Percentiles rank a stretch among this genome's conserved stretches.
These are phyloP conservation scores for Leccinum subgranulosum DNA, from an alignment of 768 basidiomycete species.

Conservation along the genomic window DNA sequence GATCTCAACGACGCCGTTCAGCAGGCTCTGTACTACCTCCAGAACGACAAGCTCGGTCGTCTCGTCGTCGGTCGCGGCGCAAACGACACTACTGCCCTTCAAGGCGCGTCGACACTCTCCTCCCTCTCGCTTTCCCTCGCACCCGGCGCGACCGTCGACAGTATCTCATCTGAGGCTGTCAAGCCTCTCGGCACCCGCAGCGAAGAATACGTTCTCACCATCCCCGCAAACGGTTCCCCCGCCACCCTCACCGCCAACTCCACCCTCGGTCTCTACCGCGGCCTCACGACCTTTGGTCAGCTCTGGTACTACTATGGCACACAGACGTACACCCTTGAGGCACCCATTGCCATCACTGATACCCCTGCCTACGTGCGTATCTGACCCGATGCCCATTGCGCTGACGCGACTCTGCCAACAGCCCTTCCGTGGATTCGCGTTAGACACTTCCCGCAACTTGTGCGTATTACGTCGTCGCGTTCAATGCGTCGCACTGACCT, in stretches of 20 bases:
- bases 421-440: conserved; percentile 40
- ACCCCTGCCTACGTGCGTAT: conserved; percentile 43
- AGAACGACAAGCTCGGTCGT: conserved; percentile 36
- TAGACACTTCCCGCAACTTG: conserved; percentile 48
- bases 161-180: conserved; percentile 37
- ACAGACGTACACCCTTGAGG: conserved; percentile 37
- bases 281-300: conserved; percentile 54
- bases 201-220: conserved; percentile 42
- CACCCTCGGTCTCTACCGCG: conserved; percentile 49
- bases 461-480: conserved; percentile 17
- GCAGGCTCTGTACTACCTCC: conserved; percentile 30
- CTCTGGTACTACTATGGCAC: conserved; percentile 43
- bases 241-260: conserved; percentile 43
- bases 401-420: conserved; percentile 6
- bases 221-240: conserved; percentile 35
- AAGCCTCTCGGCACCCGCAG: conserved; percentile 34
- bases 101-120: conserved; percentile 22
- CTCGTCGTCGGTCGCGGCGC: conserved; percentile 41
- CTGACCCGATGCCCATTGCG: neutral
- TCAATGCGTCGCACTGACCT: neutral
- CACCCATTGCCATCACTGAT: conserved; percentile 43
- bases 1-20: conserved; percentile 36
- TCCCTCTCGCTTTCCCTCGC: conserved; percentile 29
- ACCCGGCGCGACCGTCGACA: conserved; percentile 9
- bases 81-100: conserved; percentile 28